These are phyloP conservation scores for Agaricus blazei DNA, from an alignment of 768 basidiomycete genomes.

Conservation along the genomic window DNA sequence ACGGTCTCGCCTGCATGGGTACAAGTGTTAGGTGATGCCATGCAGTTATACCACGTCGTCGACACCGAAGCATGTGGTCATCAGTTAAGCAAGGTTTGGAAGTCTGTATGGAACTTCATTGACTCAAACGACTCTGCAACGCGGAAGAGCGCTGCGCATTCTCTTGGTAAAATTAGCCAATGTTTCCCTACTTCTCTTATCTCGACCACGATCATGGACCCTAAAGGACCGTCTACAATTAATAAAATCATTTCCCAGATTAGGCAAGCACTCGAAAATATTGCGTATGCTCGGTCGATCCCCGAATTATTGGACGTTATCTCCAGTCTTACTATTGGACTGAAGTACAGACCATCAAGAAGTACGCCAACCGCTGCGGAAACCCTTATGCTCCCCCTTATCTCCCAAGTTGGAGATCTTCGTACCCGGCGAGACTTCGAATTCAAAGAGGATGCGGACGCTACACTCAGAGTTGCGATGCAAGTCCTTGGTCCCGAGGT, in stretches of 20 bases:
- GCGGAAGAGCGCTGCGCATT: slow-evolving; percentile 58
- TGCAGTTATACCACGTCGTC: slow-evolving; percentile 56
- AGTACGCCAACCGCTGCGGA: slow-evolving; percentile 58
- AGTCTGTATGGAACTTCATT: slow-evolving; percentile 68
- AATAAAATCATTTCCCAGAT: slow-evolving; percentile 59
- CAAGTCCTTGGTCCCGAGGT: slow-evolving; percentile 81
- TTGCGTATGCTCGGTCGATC: slow-evolving; percentile 69
- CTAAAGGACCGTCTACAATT: slow-evolving; percentile 48
- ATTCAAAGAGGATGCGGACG: slow-evolving; percentile 84
- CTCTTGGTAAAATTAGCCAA: slow-evolving; percentile 57
- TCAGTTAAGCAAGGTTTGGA: slow-evolving; percentile 68
- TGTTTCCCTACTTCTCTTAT: slow-evolving; percentile 71
- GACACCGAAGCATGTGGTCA: slow-evolving; percentile 45
- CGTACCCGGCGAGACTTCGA: slow-evolving; percentile 81
- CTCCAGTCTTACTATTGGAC: slow-evolving; percentile 59
- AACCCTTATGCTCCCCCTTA: slow-evolving; percentile 59
- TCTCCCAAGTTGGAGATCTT: slow-evolving; percentile 69
- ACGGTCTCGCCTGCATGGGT: slow-evolving; percentile 76
- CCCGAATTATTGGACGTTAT: slow-evolving; percentile 76
- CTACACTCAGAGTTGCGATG: slow-evolving; percentile 75
- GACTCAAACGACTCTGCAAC: slow-evolving; percentile 60
- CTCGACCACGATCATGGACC: slow-evolving; percentile 42
- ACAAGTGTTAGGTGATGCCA: slow-evolving; percentile 64
- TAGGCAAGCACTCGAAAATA: slow-evolving; percentile 63
- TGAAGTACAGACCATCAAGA: slow-evolving; percentile 45